Evolutionary conservation across 169 alveolate species (phyloP).

Genomic region (Perkinsus olseni): DNA sequence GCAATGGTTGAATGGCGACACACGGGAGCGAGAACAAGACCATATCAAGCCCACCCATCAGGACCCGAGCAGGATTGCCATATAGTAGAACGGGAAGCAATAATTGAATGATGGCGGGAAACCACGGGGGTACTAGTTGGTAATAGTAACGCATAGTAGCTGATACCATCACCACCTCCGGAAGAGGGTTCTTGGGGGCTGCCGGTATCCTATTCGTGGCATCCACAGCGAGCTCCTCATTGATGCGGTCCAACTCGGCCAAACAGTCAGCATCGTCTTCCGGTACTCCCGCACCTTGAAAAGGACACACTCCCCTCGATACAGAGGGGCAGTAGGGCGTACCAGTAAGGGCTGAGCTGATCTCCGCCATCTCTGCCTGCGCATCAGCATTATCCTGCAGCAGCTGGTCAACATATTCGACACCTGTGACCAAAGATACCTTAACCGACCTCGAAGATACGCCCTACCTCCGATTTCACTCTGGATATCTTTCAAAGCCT

Average conservation of each 20-base stretch:
- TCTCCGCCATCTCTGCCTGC: not conserved
- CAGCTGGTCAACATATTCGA: not conserved
- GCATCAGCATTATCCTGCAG: not conserved
- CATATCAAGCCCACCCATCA: too few species aligned
- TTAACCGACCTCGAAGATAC: not conserved
- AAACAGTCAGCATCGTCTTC: not conserved
- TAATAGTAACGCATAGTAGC: too few species aligned
- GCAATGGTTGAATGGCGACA: too few species aligned
- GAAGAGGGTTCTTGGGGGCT: not conserved
- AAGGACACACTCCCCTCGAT: too few species aligned
- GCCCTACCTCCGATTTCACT: not conserved
- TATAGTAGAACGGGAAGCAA: too few species aligned
- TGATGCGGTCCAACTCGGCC: not conserved
- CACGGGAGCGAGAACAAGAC: too few species aligned
- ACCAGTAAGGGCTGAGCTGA: not conserved
- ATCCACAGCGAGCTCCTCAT: not conserved
- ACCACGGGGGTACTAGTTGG: too few species aligned
- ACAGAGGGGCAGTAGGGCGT: too few species aligned
- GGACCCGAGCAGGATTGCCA: too few species aligned
- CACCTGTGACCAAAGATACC: not conserved
- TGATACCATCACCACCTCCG: not conserved
- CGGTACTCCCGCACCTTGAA: not conserved
- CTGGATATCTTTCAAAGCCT: not conserved
- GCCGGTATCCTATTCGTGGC: not conserved
- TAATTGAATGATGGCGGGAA: too few species aligned